Evolutionary conservation across 2,329 filamentous ascomycete genomes (phyloP).

Genomic region (Cytospora chrysosperma): DNA sequence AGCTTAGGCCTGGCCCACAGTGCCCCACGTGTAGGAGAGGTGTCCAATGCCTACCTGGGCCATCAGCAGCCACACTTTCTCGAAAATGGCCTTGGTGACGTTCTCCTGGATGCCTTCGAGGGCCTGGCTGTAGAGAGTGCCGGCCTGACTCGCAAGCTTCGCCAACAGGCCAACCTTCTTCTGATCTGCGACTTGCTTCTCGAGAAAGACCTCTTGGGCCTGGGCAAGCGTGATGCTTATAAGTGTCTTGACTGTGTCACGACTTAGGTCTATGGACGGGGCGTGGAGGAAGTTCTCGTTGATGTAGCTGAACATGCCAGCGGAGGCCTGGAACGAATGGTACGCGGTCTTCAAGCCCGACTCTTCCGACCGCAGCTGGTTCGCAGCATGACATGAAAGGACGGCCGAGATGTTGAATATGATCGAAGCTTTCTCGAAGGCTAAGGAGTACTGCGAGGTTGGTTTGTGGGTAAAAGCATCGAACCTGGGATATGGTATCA

Average conservation of each 20-base stretch:
- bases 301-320: conserved; percentile 99
- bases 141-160: conserved; percentile 88
- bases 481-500: conserved; percentile 66
- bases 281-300: conserved; percentile 99
- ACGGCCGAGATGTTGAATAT: conserved; percentile 99
- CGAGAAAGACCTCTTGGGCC: conserved; percentile 94
- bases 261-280: conserved; percentile 90
- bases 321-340: conserved; percentile 95
- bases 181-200: conserved; percentile 89
- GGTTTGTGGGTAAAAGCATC: conserved; percentile 99
- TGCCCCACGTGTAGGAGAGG: no score
- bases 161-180: conserved; percentile 92
- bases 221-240: conserved; percentile 94
- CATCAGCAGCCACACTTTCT: conserved; percentile 87
- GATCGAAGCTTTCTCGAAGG: conserved; percentile 97
- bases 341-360: conserved; percentile 93
- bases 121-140: conserved; percentile 83
- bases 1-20: conserved; percentile 16
- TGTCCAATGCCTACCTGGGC: conserved; percentile 61
- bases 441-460: conserved; percentile 94
- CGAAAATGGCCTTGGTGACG: conserved; percentile 85
- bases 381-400: conserved; percentile 89
- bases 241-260: conserved; percentile 92
- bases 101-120: conserved; percentile 91
- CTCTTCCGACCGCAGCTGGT: conserved; percentile 90